Conservation (phyloP, 2,329 filamentous ascomycete genomes). For the Graphiopsis chlorocephala region DNA sequence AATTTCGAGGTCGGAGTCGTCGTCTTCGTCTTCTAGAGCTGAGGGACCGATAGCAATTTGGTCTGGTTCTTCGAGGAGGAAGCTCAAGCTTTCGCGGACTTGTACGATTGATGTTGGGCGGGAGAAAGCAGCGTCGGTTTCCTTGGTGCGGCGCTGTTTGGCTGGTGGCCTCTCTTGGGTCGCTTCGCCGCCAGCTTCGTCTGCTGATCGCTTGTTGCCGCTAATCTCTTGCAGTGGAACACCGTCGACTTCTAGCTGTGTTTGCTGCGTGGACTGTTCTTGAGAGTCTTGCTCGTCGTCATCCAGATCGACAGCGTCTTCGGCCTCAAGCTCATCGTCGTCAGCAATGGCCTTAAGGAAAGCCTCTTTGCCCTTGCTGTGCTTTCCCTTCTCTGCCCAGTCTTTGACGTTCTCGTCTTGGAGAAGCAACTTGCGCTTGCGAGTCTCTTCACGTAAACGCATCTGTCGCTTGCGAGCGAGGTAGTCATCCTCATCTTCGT, state of each 20-base stretch:
- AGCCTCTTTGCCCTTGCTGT: constrained; percentile 70
- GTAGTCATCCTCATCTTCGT: constrained; percentile 83
- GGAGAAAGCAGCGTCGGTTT: constrained; percentile 40
- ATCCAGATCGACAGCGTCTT: constrained; percentile 70
- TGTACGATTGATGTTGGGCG: constrained; percentile 75
- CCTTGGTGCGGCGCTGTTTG: constrained; percentile 30
- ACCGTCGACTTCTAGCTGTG: constrained; percentile 19
- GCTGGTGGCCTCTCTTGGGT: constrained; percentile 40
- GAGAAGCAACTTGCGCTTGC: constrained; percentile 85
- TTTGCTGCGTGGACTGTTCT: constrained; percentile 27
- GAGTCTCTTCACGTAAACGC: constrained; percentile 84
- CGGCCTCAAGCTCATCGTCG: constrained; percentile 57
- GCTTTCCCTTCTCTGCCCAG: constrained; percentile 50
- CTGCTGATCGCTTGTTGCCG: constrained; percentile 30
- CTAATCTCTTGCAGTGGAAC: constrained; percentile 28
- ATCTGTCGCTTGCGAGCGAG: constrained; percentile 68
- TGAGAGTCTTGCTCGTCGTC: constrained; percentile 45
- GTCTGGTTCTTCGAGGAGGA: constrained; percentile 68
- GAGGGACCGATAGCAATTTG: constrained; percentile 24
- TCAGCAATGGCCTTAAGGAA: constrained; percentile 91
- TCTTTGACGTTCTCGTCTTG: constrained; percentile 87
- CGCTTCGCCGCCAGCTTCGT: constrained; percentile 15
- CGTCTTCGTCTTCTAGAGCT: constrained; percentile 53
- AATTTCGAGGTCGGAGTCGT: constrained; percentile 39
- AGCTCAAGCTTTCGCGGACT: constrained; percentile 78